Evolutionary conservation across 805 yeast genomes (phyloP), one percentile per base, ranked within the genome.

Genomic region (Torulaspora microellipsoides): DNA sequence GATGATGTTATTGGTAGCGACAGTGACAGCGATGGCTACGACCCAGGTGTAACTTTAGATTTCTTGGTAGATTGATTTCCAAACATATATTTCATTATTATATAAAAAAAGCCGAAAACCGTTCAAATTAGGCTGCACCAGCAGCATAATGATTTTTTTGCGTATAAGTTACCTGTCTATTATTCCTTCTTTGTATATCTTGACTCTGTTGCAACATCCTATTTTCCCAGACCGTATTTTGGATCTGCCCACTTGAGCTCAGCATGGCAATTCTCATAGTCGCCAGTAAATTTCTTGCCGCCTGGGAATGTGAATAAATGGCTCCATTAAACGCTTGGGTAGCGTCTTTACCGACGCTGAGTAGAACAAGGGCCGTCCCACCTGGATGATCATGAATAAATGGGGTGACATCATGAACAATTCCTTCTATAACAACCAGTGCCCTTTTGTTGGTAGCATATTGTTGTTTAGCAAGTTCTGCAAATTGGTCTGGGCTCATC

Each of bases 311-410:
- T 43, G 80, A 78, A 67, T 90, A 90, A 10, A 90, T 97, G 2
- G 96, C 97, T 15, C 98, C 97, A 62, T 83, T 88, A 65, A 90
- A 90, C 2, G 95, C 96, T 40, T 85, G 81, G 2, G 97, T 89
- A 8, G 95, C 96, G 63, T 90, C 97, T 63, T 85, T 86, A 10
- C 97, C 97, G 45, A 86, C 81, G 1, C 95, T 85, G 0, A 93
- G 81, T 51, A 71, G 72, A 43, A 90, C 78, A 39, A 90, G 73
- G 4, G 90, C 82, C 27, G 80, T 65, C 1, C 98, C 98, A 52
- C 98, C 98, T 1, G 98, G 98, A 65, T 90, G 98, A 57, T 86
- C 87, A 54, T 83, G 81, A 62, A 89, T 81, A 63, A 90, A 90
- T 25, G 93, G 95, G 4, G 95, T 82, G 10, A 91, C 85, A 61